A percentile compares a stretch with the other conserved stretches of the same genome.
Conservation (phyloP, 345 rosid species). For the Geranium rotundifolium region DNA sequence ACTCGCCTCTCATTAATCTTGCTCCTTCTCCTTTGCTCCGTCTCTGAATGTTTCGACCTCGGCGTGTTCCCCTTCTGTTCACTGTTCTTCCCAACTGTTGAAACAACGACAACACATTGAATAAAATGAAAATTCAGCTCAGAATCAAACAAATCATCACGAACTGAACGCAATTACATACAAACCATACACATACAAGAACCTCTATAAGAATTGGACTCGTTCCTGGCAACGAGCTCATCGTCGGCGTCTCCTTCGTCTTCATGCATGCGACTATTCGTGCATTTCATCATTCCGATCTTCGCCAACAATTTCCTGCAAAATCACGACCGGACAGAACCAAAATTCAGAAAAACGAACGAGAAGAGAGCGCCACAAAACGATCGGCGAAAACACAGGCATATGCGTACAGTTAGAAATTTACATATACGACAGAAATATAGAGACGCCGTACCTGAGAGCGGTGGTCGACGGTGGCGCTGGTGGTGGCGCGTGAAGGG, state of each 20-base stretch:
- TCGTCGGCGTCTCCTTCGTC: not conserved
- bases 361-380: no score
- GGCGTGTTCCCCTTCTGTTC: slow-evolving; percentile 20
- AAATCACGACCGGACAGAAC: not conserved
- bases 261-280: not conserved
- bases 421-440: no score
- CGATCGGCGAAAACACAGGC: no score
- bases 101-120: not conserved
- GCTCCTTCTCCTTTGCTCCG: slow-evolving; percentile 78
- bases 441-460: no score
- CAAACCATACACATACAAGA: not conserved
- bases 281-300: not conserved
- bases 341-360: not conserved
- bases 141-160: not conserved
- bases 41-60: slow-evolving; percentile 78
- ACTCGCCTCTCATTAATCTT: slow-evolving; percentile 72
- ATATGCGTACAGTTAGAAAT: no score
- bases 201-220: not conserved
- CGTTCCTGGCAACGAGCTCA: not conserved
- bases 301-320: not conserved
- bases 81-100: not conserved
- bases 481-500: no score
- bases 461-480: no score
- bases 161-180: not conserved
- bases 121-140: not conserved